phyloP scores from a whole-genome alignment of 2,329 filamentous ascomycete species.

The Ustulina deusta region DNA sequence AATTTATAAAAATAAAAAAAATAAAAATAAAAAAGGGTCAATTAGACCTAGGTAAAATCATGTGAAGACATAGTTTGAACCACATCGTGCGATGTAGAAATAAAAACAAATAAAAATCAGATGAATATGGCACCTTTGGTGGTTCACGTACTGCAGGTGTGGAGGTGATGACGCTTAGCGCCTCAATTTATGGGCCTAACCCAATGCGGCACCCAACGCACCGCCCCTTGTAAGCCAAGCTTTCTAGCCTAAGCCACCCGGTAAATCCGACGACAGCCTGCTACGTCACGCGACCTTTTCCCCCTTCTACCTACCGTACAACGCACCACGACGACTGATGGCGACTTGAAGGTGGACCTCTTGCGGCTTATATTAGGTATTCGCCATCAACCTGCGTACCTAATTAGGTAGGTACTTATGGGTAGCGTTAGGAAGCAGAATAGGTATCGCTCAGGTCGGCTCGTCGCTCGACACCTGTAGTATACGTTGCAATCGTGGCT shows the following conservation, averaged over 20 bases:
- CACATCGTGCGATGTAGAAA: no score
- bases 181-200: background rate
- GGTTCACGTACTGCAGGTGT: background rate
- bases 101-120: no score
- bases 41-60: no score
- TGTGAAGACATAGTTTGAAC: no score
- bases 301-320: no score
- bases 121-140: no score
- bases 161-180: no score
- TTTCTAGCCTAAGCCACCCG: slow-evolving; percentile 2
- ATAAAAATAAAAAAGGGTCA: no score
- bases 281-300: slow-evolving; percentile 7
- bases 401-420: background rate
- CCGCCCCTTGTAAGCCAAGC: background rate
- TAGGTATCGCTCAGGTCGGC: background rate
- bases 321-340: background rate
- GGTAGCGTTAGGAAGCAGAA: background rate
- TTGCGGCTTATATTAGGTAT: background rate
- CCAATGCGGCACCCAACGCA: background rate
- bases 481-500: slow-evolving; percentile 24
- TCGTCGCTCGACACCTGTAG: background rate
- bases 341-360: slow-evolving; percentile 1
- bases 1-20: no score
- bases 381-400: no score
- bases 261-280: slow-evolving; percentile 12